A percentile compares a stretch with the other conserved stretches of the same genome.
Evolutionary conservation across 805 yeast species (phyloP).

Genomic region (Candida oleophila): DNA sequence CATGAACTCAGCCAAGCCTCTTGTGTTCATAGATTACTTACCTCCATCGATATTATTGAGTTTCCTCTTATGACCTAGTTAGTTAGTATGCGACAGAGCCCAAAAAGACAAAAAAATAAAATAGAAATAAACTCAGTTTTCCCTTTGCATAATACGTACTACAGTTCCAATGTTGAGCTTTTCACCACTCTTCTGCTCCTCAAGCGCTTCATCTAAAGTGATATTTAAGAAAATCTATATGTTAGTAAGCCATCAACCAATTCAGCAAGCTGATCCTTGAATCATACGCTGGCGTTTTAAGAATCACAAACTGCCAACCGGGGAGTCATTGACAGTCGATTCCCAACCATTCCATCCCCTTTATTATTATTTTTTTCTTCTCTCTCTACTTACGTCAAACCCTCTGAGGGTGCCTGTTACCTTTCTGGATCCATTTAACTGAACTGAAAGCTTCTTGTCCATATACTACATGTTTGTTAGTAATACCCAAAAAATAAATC

Average conservation of each 20-base stretch:
- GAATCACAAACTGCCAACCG: too few relatives aligned
- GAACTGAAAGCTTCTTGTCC: constrained; percentile 72
- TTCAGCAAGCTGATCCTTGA: too few relatives aligned
- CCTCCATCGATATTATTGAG: constrained; percentile 72
- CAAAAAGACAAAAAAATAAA: too few relatives aligned
- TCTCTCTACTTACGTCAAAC: constrained; percentile 62
- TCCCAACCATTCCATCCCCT: too few relatives aligned
- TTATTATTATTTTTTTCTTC: too few relatives aligned
- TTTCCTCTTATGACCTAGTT: constrained; percentile 68
- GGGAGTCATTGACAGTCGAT: too few relatives aligned
- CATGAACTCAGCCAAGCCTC: too few relatives aligned
- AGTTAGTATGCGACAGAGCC: constrained; percentile 15
- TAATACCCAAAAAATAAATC: background rate
- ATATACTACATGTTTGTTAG: constrained; percentile 53
- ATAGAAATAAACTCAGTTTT: too few relatives aligned
- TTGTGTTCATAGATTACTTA: constrained; percentile 31
- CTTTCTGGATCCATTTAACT: constrained; percentile 74
- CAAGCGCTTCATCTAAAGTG: constrained; percentile 70
- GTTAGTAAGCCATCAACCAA: constrained; percentile 3
- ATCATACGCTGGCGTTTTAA: too few relatives aligned
- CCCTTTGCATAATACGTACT: constrained; percentile 42
- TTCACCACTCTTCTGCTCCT: constrained; percentile 51
- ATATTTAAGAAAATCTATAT: constrained; percentile 63
- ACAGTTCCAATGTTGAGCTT: constrained; percentile 62
- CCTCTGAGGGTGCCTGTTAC: constrained; percentile 84